phyloP scores from a whole-genome alignment of 148 eudicot species.

The Linanthus parryae region DNA sequence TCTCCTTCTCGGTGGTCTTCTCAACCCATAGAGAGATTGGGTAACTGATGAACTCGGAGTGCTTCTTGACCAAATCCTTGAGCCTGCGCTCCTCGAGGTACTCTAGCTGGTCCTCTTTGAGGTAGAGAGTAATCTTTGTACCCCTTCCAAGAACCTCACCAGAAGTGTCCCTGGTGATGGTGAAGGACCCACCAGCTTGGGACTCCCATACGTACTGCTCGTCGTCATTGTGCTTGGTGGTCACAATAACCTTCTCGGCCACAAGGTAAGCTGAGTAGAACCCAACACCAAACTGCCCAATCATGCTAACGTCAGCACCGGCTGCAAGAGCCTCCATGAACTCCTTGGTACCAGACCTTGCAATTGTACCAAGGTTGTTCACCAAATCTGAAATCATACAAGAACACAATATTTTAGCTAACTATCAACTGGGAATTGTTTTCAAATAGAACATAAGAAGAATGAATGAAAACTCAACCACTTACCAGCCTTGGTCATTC shows the following conservation, averaged over 20 bases:
- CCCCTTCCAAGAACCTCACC: conserved; percentile 75
- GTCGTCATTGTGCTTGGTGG: conserved; percentile 78
- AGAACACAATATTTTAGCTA: neutral
- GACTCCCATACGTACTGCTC: conserved; percentile 76
- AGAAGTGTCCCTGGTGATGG: conserved; percentile 61
- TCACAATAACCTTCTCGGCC: conserved; percentile 76
- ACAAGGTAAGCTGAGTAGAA: conserved; percentile 76
- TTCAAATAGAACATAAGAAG: neutral
- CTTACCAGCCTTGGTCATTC: conserved; percentile 77
- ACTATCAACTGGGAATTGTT: too few species aligned
- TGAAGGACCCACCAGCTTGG: conserved; percentile 81
- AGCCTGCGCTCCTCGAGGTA: conserved; percentile 84
- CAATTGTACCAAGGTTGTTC: conserved; percentile 75
- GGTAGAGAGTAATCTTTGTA: conserved; percentile 60
- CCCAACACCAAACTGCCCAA: conserved; percentile 75
- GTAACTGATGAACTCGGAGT: conserved; percentile 76
- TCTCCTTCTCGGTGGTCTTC: conserved; percentile 81
- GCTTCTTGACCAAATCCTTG: conserved; percentile 72
- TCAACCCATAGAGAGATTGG: conserved; percentile 80
- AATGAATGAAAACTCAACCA: neutral
- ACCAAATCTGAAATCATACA: conserved; percentile 49
- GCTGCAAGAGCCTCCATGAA: conserved; percentile 88
- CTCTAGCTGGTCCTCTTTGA: conserved; percentile 79
- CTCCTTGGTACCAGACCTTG: conserved; percentile 72
- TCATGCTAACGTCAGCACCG: conserved; percentile 89